Percentiles rank a stretch among this genome's conserved stretches.
Evolutionary conservation across 2,329 filamentous ascomycete genomes (phyloP).

Genomic region (Bipolaris sorokiniana): DNA sequence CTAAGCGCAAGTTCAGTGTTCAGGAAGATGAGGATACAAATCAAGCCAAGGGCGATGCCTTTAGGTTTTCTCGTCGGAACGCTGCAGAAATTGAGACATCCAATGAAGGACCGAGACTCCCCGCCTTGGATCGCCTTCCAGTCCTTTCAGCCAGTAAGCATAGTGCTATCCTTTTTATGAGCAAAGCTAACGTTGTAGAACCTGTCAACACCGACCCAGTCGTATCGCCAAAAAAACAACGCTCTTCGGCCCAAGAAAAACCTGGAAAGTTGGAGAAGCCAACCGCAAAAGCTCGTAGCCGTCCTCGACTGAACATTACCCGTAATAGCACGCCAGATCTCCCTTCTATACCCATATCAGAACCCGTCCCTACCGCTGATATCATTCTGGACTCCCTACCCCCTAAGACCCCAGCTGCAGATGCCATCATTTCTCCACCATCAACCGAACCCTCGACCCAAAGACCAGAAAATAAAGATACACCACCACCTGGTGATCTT

Average conservation of each 20-base stretch:
- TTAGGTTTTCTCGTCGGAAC: conserved; percentile 55
- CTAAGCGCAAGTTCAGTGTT: conserved; percentile 64
- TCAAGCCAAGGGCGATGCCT: conserved; percentile 47
- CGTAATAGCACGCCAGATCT: conserved; percentile 34
- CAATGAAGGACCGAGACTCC: conserved; percentile 25
- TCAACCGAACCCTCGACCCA: conserved; percentile 51
- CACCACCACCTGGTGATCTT: conserved; percentile 52
- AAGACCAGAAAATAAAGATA: conserved; percentile 49
- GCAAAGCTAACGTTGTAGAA: conserved; percentile 47
- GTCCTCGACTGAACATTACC: conserved; percentile 33
- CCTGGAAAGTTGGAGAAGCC: conserved; percentile 34
- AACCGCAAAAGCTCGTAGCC: conserved; percentile 28
- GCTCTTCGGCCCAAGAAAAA: conserved; percentile 34
- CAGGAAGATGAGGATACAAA: conserved; percentile 57
- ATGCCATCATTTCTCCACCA: conserved; percentile 53
- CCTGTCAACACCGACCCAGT: conserved; percentile 57
- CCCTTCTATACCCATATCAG: conserved; percentile 26
- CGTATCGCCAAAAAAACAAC: conserved; percentile 51
- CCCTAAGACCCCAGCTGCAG: conserved; percentile 48
- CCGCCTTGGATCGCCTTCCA: conserved; percentile 42
- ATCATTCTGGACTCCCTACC: conserved; percentile 46
- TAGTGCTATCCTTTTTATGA: conserved; percentile 17
- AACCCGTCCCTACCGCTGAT: conserved; percentile 34
- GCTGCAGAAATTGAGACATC: conserved; percentile 23
- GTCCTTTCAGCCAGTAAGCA: conserved; percentile 53